Base-by-base conservation (phyloP, 768 basidiomycete genomes). In the Royoungia palumana region DNA sequence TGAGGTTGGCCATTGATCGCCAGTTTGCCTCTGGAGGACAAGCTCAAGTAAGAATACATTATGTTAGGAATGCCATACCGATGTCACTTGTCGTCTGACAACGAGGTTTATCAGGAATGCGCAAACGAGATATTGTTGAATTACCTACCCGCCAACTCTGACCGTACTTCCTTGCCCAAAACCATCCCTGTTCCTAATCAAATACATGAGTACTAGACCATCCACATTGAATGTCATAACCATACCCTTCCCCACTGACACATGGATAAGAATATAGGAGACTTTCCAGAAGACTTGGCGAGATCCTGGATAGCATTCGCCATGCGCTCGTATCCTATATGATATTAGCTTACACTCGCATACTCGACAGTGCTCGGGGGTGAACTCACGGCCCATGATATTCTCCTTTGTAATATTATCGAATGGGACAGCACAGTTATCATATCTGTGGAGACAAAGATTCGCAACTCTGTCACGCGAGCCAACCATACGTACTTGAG, bases 171-270 rank as follows among this genome's bases (percentile, higher is more conserved):
- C 64, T 73, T 2, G 78, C 84, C 84, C 84, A 85, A 5, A 77
- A 48, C 82, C 81, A 84, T 0, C 80, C 79, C 68, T 82, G 76
- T 58, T 77, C 70, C 79, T 82, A 52, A n/a, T 47, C 38, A 25
- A 46, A 41, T 6, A 14, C n/a, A 35, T 55, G 20, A 60, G 39
- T 5, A 37, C 19, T 28, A 34, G 2, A 41, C 27, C 2, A n/a
- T 21, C 5, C 1, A 17, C 27, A 36, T 41, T 25, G 37, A 16
- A 14, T 20, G 8, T 13, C 16, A 35, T 44, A 25, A 59, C 13
- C 73, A 58, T 61, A 85, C 84, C 58, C 75, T 68, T 39, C 84
- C 84, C 84, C 84, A 86, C 57, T 85, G 74, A 61, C 84, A 86
- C 16, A 86, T 59, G 16, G 83, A 84, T 51, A 81, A 73, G 34